Conservation (phyloP, 2,329 filamentous ascomycete genomes). For the Fusarium transvaalense region DNA sequence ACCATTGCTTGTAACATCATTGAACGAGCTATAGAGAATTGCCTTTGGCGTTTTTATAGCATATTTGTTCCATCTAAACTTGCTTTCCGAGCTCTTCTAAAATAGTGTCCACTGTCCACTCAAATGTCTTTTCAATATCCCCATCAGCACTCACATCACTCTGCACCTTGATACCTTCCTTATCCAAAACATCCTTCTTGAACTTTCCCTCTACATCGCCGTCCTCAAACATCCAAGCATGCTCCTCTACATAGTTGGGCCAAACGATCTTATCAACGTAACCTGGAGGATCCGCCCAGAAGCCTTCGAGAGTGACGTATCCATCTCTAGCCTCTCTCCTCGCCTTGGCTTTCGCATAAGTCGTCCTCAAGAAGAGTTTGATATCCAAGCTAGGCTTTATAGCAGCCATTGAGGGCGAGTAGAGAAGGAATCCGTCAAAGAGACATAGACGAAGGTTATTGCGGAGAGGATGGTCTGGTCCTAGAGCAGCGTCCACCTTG, state of each 20-base stretch:
- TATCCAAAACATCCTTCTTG: conserved; percentile 59
- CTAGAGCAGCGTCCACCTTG: conserved; percentile 62
- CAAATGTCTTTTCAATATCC: conserved; percentile 71
- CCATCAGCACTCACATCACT: conserved; percentile 61
- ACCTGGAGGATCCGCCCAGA: conserved; percentile 93
- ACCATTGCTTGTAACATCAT: background rate
- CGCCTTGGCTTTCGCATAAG: conserved; percentile 71
- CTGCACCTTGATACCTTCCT: conserved; percentile 63
- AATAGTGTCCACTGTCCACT: conserved; percentile 76
- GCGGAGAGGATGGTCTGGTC: conserved; percentile 57
- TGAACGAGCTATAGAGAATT: background rate
- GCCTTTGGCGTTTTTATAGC: background rate
- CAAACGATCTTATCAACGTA: conserved; percentile 96
- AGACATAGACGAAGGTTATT: conserved; percentile 70
- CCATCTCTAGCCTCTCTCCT: conserved; percentile 77
- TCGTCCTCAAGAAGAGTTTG: conserved; percentile 81
- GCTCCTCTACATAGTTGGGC: conserved; percentile 90
- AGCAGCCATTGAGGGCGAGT: conserved; percentile 67
- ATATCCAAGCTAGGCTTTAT: conserved; percentile 76
- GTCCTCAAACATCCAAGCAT: conserved; percentile 81
- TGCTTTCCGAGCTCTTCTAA: conserved; percentile 60
- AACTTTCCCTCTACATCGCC: conserved; percentile 74
- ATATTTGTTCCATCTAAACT: conserved; percentile 11
- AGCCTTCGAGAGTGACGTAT: conserved; percentile 87
- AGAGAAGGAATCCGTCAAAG: conserved; percentile 91